Percentiles rank a stretch among this genome's conserved stretches.
These are phyloP conservation scores for Botryosphaeria dothidea DNA, from an alignment of 2,329 filamentous ascomycete species.

Conservation along the genomic window DNA sequence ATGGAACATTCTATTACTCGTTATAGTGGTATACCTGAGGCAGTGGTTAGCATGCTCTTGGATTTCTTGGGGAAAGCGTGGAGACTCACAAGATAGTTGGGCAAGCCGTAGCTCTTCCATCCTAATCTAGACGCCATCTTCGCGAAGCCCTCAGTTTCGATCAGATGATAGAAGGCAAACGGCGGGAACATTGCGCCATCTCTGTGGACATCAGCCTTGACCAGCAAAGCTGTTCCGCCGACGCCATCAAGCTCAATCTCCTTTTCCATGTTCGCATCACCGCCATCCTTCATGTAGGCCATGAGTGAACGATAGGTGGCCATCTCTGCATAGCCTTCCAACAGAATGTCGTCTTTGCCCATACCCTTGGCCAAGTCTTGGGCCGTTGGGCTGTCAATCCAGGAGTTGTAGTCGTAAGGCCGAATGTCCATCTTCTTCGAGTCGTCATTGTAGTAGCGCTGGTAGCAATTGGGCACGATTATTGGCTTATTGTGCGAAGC, in stretches of 20 bases:
- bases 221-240: constrained; percentile 85
- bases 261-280: constrained; percentile 50
- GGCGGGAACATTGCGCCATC: constrained; percentile 98
- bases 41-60: neutral
- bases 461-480: constrained; percentile 94
- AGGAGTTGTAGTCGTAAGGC: constrained; percentile 96
- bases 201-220: constrained; percentile 94
- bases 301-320: constrained; percentile 89
- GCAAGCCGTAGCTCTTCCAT: constrained; percentile 83
- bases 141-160: constrained; percentile 97
- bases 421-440: constrained; percentile 72
- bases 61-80: constrained; percentile 4
- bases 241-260: constrained; percentile 87
- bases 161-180: constrained; percentile 93
- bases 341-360: constrained; percentile 86
- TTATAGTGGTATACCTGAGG: constrained; percentile 84
- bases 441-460: constrained; percentile 71
- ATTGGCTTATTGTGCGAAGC: constrained; percentile 85
- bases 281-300: constrained; percentile 71
- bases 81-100: constrained; percentile 85
- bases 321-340: constrained; percentile 93
- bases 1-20: constrained; percentile 55
- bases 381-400: constrained; percentile 85
- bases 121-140: constrained; percentile 92
- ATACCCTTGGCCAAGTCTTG: constrained; percentile 74